Evolutionary conservation across 2,329 filamentous ascomycete genomes (phyloP).

Genomic region (Macrophomina tecta): DNA sequence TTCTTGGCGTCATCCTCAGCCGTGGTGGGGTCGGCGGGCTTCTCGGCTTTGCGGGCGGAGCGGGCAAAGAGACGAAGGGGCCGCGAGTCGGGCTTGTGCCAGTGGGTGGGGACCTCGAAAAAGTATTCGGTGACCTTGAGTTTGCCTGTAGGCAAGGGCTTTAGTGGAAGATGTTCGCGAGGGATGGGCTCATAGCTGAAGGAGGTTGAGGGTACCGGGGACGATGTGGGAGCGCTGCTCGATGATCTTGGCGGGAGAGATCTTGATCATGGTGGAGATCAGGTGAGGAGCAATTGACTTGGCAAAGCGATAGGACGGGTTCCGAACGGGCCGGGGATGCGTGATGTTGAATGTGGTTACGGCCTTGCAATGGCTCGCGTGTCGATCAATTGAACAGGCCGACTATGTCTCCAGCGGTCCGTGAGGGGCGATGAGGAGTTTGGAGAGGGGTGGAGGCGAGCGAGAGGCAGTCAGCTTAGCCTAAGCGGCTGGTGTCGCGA

Average conservation of each 20-base stretch:
- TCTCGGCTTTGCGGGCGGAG: conserved; percentile 70
- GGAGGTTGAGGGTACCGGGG: conserved; percentile 43
- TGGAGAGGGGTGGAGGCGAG: not conserved
- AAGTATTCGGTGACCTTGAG: conserved; percentile 80
- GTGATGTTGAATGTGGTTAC: too few relatives aligned
- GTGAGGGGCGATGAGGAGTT: not conserved
- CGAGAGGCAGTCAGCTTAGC: not conserved
- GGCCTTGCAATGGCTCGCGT: not conserved
- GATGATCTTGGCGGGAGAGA: conserved; percentile 54
- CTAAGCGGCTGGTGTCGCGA: not conserved
- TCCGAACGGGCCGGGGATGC: too few relatives aligned
- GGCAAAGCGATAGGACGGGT: not conserved
- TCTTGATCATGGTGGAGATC: conserved; percentile 37
- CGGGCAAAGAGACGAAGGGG: conserved; percentile 77
- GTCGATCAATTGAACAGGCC: not conserved
- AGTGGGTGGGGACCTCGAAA: conserved; percentile 61
- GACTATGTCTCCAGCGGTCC: not conserved
- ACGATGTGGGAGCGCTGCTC: conserved; percentile 53
- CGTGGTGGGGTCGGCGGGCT: conserved; percentile 58
- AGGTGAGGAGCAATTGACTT: not conserved
- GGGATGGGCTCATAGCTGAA: not conserved
- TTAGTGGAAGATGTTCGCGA: not conserved
- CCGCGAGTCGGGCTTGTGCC: conserved; percentile 23
- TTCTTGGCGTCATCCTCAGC: conserved; percentile 54
- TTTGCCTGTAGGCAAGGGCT: conserved; percentile 60